Conservation (phyloP, 164 flowering plant genomes). For the Houttuynia cordata region DNA sequence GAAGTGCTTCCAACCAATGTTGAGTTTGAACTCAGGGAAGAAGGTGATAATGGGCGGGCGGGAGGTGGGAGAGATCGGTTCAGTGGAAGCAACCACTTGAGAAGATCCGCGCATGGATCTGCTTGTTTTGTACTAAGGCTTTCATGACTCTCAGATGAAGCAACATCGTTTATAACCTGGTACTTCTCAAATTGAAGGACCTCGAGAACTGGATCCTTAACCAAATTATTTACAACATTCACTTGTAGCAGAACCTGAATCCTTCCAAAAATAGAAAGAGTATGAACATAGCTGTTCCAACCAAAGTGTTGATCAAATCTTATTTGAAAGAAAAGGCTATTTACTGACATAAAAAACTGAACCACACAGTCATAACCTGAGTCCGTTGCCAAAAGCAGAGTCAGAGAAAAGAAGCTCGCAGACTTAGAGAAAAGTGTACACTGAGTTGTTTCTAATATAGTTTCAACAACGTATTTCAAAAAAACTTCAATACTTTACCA, state of each 20-base stretch:
- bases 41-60: slow-evolving; percentile 58
- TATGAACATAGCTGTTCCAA: slow-evolving; percentile 18
- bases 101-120: slow-evolving; percentile 70
- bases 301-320: too few relatives aligned
- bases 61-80: slow-evolving; percentile 53
- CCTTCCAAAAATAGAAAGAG: slow-evolving; percentile 54
- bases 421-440: too few relatives aligned
- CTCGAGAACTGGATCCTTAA: slow-evolving; percentile 71
- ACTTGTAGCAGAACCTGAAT: slow-evolving; percentile 94
- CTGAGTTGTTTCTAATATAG: too few relatives aligned
- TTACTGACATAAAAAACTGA: background rate
- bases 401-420: too few relatives aligned
- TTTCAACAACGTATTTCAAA: too few relatives aligned
- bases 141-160: slow-evolving; percentile 20
- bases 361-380: background rate
- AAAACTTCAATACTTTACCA: background rate
- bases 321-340: background rate
- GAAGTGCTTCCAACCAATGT: slow-evolving; percentile 31
- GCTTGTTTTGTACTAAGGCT: slow-evolving; percentile 17
- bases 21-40: slow-evolving; percentile 39
- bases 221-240: slow-evolving; percentile 56
- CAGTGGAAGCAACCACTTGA: slow-evolving; percentile 90
- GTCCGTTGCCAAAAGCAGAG: too few relatives aligned
- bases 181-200: slow-evolving; percentile 90
- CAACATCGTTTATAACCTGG: slow-evolving; percentile 19